These are phyloP conservation scores for Salix exigua DNA, from an alignment of 345 rosid genomes.

Conservation along the genomic window DNA sequence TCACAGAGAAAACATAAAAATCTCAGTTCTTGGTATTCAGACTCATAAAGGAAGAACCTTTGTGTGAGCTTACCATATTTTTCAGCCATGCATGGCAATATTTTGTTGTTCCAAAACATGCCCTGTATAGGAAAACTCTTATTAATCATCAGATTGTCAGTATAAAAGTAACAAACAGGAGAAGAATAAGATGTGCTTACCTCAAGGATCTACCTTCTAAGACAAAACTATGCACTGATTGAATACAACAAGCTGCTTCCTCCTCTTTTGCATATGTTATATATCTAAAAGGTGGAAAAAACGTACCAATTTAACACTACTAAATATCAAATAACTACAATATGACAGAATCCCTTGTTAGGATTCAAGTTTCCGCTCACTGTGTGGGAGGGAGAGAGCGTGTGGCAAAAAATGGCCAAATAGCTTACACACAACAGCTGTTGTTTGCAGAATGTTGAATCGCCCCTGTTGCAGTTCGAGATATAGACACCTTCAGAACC, in stretches of 20 bases:
- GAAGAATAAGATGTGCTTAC: slow-evolving; percentile 32
- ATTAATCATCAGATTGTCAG: slow-evolving; percentile 16
- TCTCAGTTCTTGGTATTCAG: background rate
- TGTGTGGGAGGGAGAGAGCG: too few relatives aligned
- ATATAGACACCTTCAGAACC: slow-evolving; percentile 83
- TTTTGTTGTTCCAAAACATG: slow-evolving; percentile 91
- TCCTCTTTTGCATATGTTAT: slow-evolving; percentile 79
- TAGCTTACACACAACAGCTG: slow-evolving; percentile 84
- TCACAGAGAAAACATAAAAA: background rate
- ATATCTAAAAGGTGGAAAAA: slow-evolving; percentile 44
- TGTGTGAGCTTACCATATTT: slow-evolving; percentile 50
- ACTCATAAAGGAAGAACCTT: background rate
- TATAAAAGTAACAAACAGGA: background rate
- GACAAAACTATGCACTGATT: slow-evolving; percentile 77
- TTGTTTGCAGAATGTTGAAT: slow-evolving; percentile 81
- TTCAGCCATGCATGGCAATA: slow-evolving; percentile 98
- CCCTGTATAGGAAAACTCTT: slow-evolving; percentile 42
- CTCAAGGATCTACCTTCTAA: slow-evolving; percentile 77
- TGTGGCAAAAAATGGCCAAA: background rate
- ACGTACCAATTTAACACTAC: background rate
- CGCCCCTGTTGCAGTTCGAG: slow-evolving; percentile 72
- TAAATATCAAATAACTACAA: background rate
- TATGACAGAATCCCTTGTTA: background rate
- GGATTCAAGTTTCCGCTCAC: background rate
- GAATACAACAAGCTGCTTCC: slow-evolving; percentile 88